Base-by-base conservation (phyloP, 106 monocot species). In the Chionographis japonica region DNA sequence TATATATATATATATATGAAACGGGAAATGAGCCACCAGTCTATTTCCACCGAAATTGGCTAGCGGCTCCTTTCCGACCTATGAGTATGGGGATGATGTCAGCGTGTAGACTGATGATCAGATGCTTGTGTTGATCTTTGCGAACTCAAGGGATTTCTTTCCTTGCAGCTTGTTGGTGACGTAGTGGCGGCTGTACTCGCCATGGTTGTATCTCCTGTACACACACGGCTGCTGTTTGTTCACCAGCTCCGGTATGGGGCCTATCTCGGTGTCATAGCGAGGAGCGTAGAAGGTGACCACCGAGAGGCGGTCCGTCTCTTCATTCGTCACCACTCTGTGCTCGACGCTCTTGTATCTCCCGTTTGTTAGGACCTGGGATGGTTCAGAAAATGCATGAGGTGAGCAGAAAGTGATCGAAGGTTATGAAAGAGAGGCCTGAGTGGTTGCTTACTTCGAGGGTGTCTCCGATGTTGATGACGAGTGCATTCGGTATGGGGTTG, bases 311-410 rank as follows among this genome's bases (percentile, higher is more conserved):
- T 80, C 76, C 9, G 12, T 56, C 42, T 83, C 67, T 12, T 51
- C 35, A 60, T 74, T 75, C 6, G 78, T 74, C 55, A 88, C 74
- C 15, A 71, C 92, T 37, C 85, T 74, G 75, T 92, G 92, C 41
- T 88, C 88, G 13, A 92, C 80, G 60, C 92, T 88, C 75, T 83
- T 88, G 75, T 92, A 92, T 52, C 53, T 77, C 40, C 92, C 83
- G 50, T 92, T 92, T 9, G 80, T 83, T 12, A 88, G 11, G 6
- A 88, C 84, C 87, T 87, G 74, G 40, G 37, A 9, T 14, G 56
- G 18, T 38, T 20, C 9, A 10, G 46, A 46, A 46, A 46, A 46
- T 2, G 8, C 46, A 46, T 46, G 9, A 46, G 46, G 5, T 6
- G 46, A 5, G 46, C 5, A 46, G 46, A 6, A 46, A 10, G 46